Base-by-base conservation (phyloP, 2,329 filamentous ascomycete genomes). In the Rhinocladiella mackenziei region DNA sequence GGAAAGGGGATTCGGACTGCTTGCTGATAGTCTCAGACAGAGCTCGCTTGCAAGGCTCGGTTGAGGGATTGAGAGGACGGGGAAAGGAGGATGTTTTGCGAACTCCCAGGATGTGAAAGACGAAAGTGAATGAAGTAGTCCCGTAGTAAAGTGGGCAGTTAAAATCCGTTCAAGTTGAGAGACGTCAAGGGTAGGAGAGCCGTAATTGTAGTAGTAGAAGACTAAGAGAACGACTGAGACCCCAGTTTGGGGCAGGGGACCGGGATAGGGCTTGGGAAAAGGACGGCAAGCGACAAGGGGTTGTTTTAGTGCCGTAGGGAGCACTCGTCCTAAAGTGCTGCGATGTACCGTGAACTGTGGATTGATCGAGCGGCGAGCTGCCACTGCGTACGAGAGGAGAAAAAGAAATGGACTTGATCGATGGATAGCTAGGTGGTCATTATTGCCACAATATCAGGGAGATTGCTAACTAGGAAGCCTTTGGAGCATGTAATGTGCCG, bases 11-110 rank as follows among this genome's bases (percentile, higher is more conserved):
- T n/a, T n/a, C n/a, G 40, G 40, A 34, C 37, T 36, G 29, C 26
- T 26, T 10, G 25, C 25, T 39, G 23, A 15, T 30, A 43, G 40
- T 25, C n/a, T n/a, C n/a, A n/a, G n/a, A n/a, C n/a, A n/a, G 14
- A 23, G 37, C 20, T 45, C 33, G 37, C 43, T 46, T 36, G 43
- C 14, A 23, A 46, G 36, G 37, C 42, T 38, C 20, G 26, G 35
- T 31, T 38, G 26, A 38, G 19, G 28, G 37, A 14, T 39, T 30
- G 9, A 26, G 14, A 39, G 35, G 29, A 38, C 35, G 29, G 28
- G 23, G 23, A 26, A 15, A 17, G 31, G 4, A 30, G 5, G 5
- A 30, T 33, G 4, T 33, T 13, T 17, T 28, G 29, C 25, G 18
- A 17, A 11, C 8, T 28, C n/a, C 9, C 19, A 25, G 17, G 36